Conservation (phyloP, 441 rosid species). For the Capsella rubella region DNA sequence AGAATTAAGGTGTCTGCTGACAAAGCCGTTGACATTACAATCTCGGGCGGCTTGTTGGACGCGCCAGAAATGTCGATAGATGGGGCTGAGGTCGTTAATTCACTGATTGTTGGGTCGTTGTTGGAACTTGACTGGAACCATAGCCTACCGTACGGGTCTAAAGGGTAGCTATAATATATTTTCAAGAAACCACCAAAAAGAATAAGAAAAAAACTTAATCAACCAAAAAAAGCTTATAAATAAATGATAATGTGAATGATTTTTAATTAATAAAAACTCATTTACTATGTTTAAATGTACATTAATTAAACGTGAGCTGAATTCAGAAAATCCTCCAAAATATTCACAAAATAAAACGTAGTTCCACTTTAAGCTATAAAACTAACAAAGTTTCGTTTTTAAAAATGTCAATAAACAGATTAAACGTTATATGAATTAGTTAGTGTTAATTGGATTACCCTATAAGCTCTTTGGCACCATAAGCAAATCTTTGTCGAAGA, state of each 20-base stretch:
- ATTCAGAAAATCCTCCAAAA: background rate
- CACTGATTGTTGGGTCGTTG: slow-evolving; percentile 9
- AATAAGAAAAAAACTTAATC: background rate
- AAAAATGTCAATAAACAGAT: background rate
- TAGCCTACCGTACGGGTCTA: slow-evolving; percentile 51
- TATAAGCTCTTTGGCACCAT: slow-evolving; percentile 39
- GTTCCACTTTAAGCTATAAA: background rate
- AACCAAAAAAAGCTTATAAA: background rate
- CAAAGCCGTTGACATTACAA: slow-evolving; percentile 49
- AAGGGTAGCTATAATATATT: slow-evolving; percentile 29
- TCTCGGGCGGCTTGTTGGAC: slow-evolving; percentile 47
- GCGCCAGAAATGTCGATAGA: background rate
- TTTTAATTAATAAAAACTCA: background rate
- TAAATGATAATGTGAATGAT: background rate
- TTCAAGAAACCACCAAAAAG: background rate
- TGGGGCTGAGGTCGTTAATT: slow-evolving; percentile 41
- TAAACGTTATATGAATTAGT: background rate
- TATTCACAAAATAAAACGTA: background rate
- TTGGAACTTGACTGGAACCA: slow-evolving; percentile 43
- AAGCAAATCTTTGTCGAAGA: slow-evolving; percentile 44
- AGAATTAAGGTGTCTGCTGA: slow-evolving; percentile 18
- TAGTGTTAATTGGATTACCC: slow-evolving; percentile 42
- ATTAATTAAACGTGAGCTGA: background rate
- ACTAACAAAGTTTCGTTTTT: background rate
- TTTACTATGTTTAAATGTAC: background rate